Evolutionary conservation across 2,329 filamentous ascomycete species (phyloP).

Genomic region (Colletotrichum abscissum): DNA sequence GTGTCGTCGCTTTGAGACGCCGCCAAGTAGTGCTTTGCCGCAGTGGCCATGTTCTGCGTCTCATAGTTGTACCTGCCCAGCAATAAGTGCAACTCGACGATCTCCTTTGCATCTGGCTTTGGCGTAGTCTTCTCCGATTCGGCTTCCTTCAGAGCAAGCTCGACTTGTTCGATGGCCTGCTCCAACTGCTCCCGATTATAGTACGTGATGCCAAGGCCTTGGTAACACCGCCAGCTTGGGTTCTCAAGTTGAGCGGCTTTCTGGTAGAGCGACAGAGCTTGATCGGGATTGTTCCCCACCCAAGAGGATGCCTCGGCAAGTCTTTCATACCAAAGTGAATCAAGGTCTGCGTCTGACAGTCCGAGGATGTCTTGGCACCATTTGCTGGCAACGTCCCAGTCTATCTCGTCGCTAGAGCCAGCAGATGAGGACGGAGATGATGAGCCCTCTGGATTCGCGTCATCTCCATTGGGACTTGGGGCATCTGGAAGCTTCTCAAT

Average conservation of each 20-base stretch:
- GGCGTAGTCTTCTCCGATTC: not conserved
- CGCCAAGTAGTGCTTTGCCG: not conserved
- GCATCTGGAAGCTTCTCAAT: not conserved
- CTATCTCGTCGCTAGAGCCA: not conserved
- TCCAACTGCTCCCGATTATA: not conserved
- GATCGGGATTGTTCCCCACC: not conserved
- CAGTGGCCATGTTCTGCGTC: not conserved
- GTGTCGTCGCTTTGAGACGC: not conserved
- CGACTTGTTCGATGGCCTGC: not conserved
- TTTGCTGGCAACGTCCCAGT: not conserved
- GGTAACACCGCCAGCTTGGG: not conserved
- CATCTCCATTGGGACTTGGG: not conserved
- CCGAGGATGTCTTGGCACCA: not conserved
- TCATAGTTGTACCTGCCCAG: not conserved
- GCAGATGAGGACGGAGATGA: not conserved
- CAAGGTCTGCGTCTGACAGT: not conserved
- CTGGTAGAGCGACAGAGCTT: not conserved
- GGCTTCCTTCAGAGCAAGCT: not conserved
- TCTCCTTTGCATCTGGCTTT: not conserved
- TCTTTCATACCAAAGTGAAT: not conserved
- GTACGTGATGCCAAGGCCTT: not conserved
- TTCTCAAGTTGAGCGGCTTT: not conserved
- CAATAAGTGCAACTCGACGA: not conserved
- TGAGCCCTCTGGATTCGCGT: not conserved
- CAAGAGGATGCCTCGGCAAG: not conserved